Evolutionary conservation across 192 early-diverging fungal genomes (phyloP).

Genomic region (Backusella tuberculispora): DNA sequence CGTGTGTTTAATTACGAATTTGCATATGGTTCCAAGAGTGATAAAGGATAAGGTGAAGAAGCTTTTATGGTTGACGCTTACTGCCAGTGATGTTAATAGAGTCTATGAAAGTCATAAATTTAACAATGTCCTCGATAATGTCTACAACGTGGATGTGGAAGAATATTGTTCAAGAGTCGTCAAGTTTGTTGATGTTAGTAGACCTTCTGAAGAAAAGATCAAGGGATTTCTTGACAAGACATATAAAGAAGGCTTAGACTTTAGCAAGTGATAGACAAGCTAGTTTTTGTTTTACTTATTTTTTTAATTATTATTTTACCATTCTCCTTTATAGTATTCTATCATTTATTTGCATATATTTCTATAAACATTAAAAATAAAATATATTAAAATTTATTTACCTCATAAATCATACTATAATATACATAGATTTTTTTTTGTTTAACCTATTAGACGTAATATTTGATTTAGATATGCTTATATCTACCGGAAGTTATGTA

Average conservation of each 20-base stretch:
- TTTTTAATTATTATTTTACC: too few relatives aligned
- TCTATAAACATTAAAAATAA: too few relatives aligned
- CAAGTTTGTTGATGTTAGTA: not conserved
- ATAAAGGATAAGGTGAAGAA: not conserved
- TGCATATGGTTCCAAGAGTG: not conserved
- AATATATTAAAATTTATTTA: too few relatives aligned
- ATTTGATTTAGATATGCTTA: too few relatives aligned
- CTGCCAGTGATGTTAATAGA: not conserved
- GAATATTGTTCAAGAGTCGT: not conserved
- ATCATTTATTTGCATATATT: too few relatives aligned
- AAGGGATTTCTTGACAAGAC: not conserved
- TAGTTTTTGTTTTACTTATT: too few relatives aligned
- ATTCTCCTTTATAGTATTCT: too few relatives aligned
- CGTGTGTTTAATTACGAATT: not conserved
- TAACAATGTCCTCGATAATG: not conserved
- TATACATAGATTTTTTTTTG: too few relatives aligned
- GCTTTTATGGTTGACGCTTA: not conserved
- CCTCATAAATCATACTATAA: too few relatives aligned
- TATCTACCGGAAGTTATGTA: too few relatives aligned
- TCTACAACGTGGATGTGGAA: not conserved
- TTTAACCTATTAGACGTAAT: too few relatives aligned
- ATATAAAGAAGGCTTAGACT: not conserved
- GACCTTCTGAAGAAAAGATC: not conserved
- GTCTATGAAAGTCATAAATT: not conserved
- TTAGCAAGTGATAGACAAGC: not conserved